Evolutionary conservation across 2,329 filamentous ascomycete genomes (phyloP), one percentile per base, ranked within the genome.

Genomic region (Nemania abortiva): DNA sequence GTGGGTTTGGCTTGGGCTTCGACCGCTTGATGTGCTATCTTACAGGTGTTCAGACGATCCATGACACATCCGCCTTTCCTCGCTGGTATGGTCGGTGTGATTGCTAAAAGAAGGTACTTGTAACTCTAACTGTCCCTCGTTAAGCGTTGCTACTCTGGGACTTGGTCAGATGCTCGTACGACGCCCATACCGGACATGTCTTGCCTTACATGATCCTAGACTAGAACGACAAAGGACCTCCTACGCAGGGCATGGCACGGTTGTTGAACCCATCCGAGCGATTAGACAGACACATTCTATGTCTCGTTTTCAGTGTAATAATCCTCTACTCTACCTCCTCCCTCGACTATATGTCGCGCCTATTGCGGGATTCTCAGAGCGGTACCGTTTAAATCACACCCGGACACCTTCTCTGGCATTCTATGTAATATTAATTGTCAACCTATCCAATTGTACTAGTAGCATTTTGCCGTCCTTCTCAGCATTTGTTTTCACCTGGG

Each of bases 1-100:
- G 95, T 50, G 95, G 95, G 0, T 98, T 97, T 78, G 95, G 95
- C 2, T 80, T 98, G 65, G 95, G 95, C 9, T 97, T 97, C 78
- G 95, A 98, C 84, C 89, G 95, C 64, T 86, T 97, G 71, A 81
- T 97, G 74, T 91, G 91, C 77, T 97, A 97, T 82, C 84, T 98
- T 64, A 89, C 91, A 37, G 94, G 94, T 10, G 89, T 95, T 47
- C 87, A 89, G 72, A 97, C 93, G 74, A 89, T 98, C 76, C 89
- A 94, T 77, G 95, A 98, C 80, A 88, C 94, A 27, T 92, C 97
- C 64, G 88, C 92, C 31, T 98, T 97, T 78, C 95, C 95, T 56
- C 88, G 95, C 74, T 95, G 88, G 84, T 84, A 85, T 77, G 87
- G 88, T 65, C 86, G 88, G 74, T 90, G 88, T 76, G 86, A 90